Conservation (phyloP, 805 yeast species). For the Yarrowia sp. region DNA sequence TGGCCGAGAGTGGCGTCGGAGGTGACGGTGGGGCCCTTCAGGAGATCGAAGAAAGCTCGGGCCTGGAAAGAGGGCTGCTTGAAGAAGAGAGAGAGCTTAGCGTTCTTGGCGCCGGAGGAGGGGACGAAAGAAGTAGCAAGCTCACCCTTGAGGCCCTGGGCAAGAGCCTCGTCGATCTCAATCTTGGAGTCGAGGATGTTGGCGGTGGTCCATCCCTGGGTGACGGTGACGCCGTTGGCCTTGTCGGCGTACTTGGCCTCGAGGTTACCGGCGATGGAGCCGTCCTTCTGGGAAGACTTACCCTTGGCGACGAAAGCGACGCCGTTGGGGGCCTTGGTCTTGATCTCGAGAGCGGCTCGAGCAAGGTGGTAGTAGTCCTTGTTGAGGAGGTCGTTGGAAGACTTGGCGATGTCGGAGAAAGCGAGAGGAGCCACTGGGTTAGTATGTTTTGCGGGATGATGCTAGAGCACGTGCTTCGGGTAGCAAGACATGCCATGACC, state of each 20-base stretch:
- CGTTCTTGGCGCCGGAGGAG: conserved; percentile 70
- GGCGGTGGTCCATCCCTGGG: conserved; percentile 98
- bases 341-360: conserved; percentile 82
- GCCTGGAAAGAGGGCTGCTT: conserved; percentile 91
- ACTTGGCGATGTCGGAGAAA: conserved; percentile 89
- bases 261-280: conserved; percentile 78
- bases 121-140: conserved; percentile 85
- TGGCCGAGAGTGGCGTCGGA: conserved; percentile 95
- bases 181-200: conserved; percentile 88
- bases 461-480: neutral
- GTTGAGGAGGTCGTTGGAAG: conserved; percentile 83
- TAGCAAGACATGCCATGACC: no score
- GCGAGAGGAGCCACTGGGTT: conserved; percentile 73
- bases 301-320: conserved; percentile 93
- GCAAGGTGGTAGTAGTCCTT: conserved; percentile 91
- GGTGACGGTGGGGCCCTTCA: conserved; percentile 92
- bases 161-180: conserved; percentile 84
- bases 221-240: conserved; percentile 84
- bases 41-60: conserved; percentile 88
- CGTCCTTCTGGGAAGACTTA: conserved; percentile 71
- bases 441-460: conserved; percentile 3
- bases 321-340: conserved; percentile 94
- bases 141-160: conserved; percentile 94
- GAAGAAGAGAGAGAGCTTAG: conserved; percentile 86
- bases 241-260: conserved; percentile 93